Percentiles rank a stretch among this genome's conserved stretches.
Evolutionary conservation across 768 basidiomycete genomes (phyloP).

Genomic region (Tremella yokohamensis): DNA sequence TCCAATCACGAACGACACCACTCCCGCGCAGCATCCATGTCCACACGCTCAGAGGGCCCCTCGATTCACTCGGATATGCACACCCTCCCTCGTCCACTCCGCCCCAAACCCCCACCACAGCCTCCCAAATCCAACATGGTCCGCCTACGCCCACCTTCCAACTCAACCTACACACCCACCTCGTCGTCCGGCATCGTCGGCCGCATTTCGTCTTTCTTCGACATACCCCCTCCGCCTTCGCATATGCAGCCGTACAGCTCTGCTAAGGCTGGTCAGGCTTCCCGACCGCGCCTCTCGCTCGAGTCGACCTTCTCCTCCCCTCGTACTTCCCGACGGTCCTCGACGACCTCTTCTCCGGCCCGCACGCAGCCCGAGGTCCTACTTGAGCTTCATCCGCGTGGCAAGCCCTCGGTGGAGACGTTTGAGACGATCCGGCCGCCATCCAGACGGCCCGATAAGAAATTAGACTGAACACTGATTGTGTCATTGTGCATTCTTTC

Average conservation of each 20-base stretch:
- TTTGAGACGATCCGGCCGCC: background rate
- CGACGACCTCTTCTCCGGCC: background rate
- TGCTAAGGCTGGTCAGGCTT: background rate
- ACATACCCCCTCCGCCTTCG: slow-evolving; percentile 32
- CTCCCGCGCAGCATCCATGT: slow-evolving; percentile 1
- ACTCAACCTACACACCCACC: background rate
- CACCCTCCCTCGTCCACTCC: slow-evolving; percentile 3
- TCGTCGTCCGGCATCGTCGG: slow-evolving; percentile 14
- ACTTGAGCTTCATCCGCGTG: background rate
- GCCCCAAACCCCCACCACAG: slow-evolving; percentile 2
- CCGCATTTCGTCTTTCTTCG: slow-evolving; percentile 30
- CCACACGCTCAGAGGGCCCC: slow-evolving; percentile 3
- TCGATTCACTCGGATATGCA: slow-evolving; percentile 9
- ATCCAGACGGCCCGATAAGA: background rate
- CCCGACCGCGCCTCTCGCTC: background rate
- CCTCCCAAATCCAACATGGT: slow-evolving; percentile 24
- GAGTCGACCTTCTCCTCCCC: slow-evolving; percentile 11
- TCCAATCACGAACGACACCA: slow-evolving; percentile 2
- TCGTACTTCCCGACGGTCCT: slow-evolving; percentile 1
- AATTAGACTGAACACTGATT: background rate
- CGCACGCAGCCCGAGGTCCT: background rate
- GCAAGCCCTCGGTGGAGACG: background rate
- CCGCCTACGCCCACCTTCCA: slow-evolving; percentile 20
- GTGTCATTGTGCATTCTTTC: background rate
- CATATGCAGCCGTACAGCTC: background rate